Base-by-base conservation (phyloP, 352 stramenopile species). In the Pythium apleroticum region DNA sequence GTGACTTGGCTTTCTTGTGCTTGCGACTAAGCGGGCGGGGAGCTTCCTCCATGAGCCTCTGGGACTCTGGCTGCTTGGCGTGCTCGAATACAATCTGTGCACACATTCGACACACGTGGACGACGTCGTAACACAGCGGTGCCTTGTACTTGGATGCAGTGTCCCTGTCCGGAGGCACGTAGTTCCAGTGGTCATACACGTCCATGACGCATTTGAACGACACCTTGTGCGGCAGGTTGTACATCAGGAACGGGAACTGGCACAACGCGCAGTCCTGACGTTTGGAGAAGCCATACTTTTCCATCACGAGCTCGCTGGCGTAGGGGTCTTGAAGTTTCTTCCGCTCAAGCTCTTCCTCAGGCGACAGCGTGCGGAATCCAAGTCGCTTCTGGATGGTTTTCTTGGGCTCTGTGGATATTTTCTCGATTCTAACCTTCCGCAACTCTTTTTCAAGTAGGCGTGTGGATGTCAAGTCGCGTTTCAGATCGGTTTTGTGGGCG, bases 201-300 rank as follows among this genome's bases (percentile, higher is more conserved):
- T 90, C 84, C 78, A 92, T 84, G 69, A 92, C 77, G 65, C 84
- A 88, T 57, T 85, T 83, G 69, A 90, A 92, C 43, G 79, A 88
- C 60, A 92, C 81, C n/a, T 74, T 73, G 45, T 88, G 73, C 37
- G 84, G 81, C 55, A 92, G 59, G 33, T 90, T 92, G 45, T 77
- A 69, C 39, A 68, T 66, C 19, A 90, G 52, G 60, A 83, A 88
- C 11, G 72, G 37, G 39, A 85, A 77, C 19, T 84, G 71, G 37
- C 84, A 92, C 8, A 92, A 66, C 30, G 78, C 84, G 48, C 84
- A 92, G 10, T 89, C 80, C 3, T 78, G 58, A 20, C 81, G 81
- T 54, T 86, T 83, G 46, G 74, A 75, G 35, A 78, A 88, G 25
- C 84, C 84, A 45, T 86, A 88, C 31, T 74, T 78, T 62, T 88